A percentile compares a stretch with the other conserved stretches of the same genome.
Evolutionary conservation across 805 yeast species (phyloP).

Genomic region (Lipomyces yamanashiensis): DNA sequence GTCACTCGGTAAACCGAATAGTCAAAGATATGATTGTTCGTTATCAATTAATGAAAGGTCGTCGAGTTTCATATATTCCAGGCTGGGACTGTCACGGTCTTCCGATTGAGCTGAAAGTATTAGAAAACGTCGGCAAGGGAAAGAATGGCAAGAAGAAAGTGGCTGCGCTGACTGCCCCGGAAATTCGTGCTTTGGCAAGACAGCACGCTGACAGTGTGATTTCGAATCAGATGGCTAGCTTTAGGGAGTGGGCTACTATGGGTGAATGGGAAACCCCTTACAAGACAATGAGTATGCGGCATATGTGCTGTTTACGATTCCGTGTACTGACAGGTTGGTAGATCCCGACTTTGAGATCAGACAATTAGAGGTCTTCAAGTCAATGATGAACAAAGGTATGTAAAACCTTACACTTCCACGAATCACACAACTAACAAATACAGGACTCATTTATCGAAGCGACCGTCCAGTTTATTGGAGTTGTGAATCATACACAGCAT

Average conservation of each 20-base stretch:
- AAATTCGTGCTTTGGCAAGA: constrained; percentile 68
- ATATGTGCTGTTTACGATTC: neutral
- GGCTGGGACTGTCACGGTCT: constrained; percentile 99
- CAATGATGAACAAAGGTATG: constrained; percentile 54
- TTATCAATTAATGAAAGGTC: constrained; percentile 64
- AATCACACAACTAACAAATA: neutral
- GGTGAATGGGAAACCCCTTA: constrained; percentile 80
- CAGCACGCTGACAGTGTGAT: constrained; percentile 73
- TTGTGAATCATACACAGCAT: constrained; percentile 87
- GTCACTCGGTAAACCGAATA: constrained; percentile 85
- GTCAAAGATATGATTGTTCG: constrained; percentile 85
- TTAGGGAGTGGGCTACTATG: constrained; percentile 75
- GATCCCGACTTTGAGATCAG: constrained; percentile 68
- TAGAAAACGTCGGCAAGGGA: constrained; percentile 49
- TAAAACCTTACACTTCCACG: neutral
- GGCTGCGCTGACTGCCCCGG: constrained; percentile 48
- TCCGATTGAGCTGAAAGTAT: constrained; percentile 90
- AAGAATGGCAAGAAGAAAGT: constrained; percentile 39
- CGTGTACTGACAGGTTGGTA: neutral
- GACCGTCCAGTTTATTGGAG: constrained; percentile 98
- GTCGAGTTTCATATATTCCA: constrained; percentile 72
- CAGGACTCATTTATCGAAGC: constrained; percentile 76
- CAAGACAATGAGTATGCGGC: constrained; percentile 58
- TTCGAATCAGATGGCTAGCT: constrained; percentile 63
- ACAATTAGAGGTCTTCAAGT: constrained; percentile 72